Conservation (phyloP, 371 early-diverging fungal species). For the Chytridium lagenaria region DNA sequence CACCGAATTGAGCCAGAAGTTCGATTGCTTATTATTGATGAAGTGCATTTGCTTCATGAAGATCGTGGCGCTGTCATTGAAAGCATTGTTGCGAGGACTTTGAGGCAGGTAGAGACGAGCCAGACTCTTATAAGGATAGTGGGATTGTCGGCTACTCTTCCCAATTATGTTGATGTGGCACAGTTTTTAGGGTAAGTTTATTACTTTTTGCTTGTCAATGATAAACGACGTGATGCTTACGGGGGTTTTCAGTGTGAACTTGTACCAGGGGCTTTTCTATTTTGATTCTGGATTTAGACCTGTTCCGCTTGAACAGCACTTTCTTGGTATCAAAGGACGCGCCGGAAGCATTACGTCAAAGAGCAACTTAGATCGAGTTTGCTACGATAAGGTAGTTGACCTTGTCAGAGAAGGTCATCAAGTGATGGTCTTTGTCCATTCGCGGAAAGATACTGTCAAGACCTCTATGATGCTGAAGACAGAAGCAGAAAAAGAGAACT, state of each 20-base stretch:
- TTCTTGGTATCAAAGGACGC: conserved; percentile 88
- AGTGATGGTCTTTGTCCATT: conserved; percentile 99
- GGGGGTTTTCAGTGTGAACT: conserved; percentile 72
- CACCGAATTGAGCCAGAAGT: conserved; percentile 90
- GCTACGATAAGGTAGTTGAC: conserved; percentile 82
- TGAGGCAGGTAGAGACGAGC: conserved; percentile 85
- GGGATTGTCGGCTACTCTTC: conserved; percentile 99
- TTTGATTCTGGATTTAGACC: conserved; percentile 96
- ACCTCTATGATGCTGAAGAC: conserved; percentile 86
- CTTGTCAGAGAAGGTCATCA: conserved; percentile 86
- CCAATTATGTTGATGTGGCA: conserved; percentile 98
- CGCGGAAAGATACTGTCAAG: conserved; percentile 94
- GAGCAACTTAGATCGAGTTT: conserved; percentile 75
- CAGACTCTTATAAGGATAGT: conserved; percentile 97
- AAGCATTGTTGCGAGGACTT: conserved; percentile 94
- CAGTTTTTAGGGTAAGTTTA: conserved; percentile 75
- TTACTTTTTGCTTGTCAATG: conserved; percentile 5
- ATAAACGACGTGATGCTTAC: not conserved
- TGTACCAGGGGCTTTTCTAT: conserved; percentile 89
- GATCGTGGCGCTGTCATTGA: conserved; percentile 99
- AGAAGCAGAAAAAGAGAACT: conserved; percentile 67
- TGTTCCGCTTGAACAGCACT: conserved; percentile 94
- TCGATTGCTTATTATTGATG: conserved; percentile 96
- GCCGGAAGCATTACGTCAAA: conserved; percentile 69
- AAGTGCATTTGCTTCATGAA: conserved; percentile 99